Conservation (phyloP, 2,329 filamentous ascomycete species). For the Aspergillus sp. region DNA sequence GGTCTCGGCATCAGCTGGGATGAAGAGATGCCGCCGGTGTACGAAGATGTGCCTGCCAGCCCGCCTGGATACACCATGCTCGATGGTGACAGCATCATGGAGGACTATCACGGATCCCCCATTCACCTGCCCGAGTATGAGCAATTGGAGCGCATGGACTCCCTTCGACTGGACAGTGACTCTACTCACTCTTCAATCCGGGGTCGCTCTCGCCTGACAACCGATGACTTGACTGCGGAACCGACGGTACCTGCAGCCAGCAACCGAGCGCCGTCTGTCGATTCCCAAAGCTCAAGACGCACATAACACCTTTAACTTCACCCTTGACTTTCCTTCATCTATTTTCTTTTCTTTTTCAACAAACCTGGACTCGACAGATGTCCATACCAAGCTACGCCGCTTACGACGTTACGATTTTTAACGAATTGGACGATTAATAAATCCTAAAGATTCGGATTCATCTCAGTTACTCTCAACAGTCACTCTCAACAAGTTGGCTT, state of each 20-base stretch:
- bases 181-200: slow-evolving; percentile 34
- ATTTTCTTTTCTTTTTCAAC: neutral
- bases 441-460: neutral
- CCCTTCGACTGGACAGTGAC: slow-evolving; percentile 35
- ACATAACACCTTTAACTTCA: neutral
- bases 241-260: slow-evolving; percentile 13
- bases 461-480: slow-evolving; percentile 9
- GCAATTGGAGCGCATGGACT: slow-evolving; percentile 50
- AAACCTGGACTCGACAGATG: neutral
- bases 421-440: slow-evolving; percentile 19
- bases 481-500: neutral
- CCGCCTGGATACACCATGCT: slow-evolving; percentile 68
- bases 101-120: slow-evolving; percentile 50
- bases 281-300: slow-evolving; percentile 7
- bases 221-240: slow-evolving; percentile 33
- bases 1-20: slow-evolving; percentile 96
- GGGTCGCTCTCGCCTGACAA: slow-evolving; percentile 34
- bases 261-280: slow-evolving; percentile 19
- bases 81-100: slow-evolving; percentile 45
- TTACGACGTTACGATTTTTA: slow-evolving; percentile 19
- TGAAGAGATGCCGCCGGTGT: slow-evolving; percentile 90
- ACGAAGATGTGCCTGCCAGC: slow-evolving; percentile 86
- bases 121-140: slow-evolving; percentile 46
- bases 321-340: neutral
- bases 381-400: neutral